Evolutionary conservation across 441 rosid genomes (phyloP).

Genomic region (Cnidoscolus chayamansa): DNA sequence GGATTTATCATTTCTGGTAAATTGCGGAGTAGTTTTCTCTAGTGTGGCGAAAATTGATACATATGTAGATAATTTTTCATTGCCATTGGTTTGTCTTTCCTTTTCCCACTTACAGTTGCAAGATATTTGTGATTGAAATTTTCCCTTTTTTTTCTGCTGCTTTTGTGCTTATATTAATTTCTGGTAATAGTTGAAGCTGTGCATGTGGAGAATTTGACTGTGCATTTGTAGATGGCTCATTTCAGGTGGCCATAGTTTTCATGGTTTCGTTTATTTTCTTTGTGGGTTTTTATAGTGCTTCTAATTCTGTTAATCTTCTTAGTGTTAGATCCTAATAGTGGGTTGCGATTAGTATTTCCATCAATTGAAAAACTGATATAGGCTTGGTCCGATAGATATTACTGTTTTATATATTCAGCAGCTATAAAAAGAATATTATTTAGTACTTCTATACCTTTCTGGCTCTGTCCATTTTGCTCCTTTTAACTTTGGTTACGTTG

Average conservation of each 20-base stretch:
- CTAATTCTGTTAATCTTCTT: too few species aligned
- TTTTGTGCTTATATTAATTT: background rate
- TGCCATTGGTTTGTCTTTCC: too few species aligned
- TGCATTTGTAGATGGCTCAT: background rate
- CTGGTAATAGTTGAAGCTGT: background rate
- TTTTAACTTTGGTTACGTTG: background rate
- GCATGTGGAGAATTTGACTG: background rate
- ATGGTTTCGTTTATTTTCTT: background rate
- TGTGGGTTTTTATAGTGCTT: too few species aligned
- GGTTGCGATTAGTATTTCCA: too few species aligned
- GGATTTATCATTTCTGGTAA: background rate
- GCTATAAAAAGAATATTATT: too few species aligned
- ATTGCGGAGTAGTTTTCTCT: too few species aligned
- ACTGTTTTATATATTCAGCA: too few species aligned
- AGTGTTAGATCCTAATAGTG: too few species aligned
- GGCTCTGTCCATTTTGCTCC: background rate
- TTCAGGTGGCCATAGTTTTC: background rate
- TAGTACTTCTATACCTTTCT: background rate
- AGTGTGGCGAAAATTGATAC: background rate
- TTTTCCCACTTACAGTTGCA: too few species aligned
- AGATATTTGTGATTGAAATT: too few species aligned
- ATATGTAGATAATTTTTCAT: too few species aligned
- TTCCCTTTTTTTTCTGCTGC: background rate
- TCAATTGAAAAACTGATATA: background rate
- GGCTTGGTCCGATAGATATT: too few species aligned